Evolutionary conservation across 495 filamentous ascomycete species (phyloP), one percentile per base, ranked within the genome.

Genomic region (Aspergillus mulundensis): DNA sequence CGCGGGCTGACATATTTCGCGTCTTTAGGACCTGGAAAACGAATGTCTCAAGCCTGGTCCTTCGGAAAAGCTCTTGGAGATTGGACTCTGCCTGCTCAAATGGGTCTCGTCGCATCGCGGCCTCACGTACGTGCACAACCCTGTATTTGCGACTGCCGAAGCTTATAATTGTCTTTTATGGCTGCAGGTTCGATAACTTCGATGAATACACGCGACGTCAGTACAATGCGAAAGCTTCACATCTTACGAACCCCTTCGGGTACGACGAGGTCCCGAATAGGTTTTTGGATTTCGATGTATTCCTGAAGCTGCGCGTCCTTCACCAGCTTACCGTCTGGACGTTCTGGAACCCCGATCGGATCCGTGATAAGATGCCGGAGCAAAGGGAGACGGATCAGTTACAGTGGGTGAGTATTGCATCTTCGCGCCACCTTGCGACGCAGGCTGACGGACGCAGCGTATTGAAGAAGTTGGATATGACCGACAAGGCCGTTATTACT

Each of bases 391-490:
- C 69, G 12, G 91, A 96, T 23, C 91, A 95, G 68, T 81, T 84
- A 18, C 73, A 82, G 65, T 97, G 92, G 92, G 91, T 95, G 71
- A 61, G 87, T 70, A n/a, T 25, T 20, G 7, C 15, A 39, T 24
- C 18, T 21, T 6, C 32, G n/a, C 24, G n/a, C 24, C 36, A 1
- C 18, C 23, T 15, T 23, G 38, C 18, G 20, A 28, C 49, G 30
- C 25, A 8, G 14, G 38, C 38, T 59, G 46, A 58, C 50, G 11
- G 45, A 7, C 49, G 28, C n/a, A 96, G 93, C 87, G 94, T 62
- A 89, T 98, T 54, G 92, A 97, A 61, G 88, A 92, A 19, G 82
- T 90, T 56, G 94, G 94, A 10, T 96, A 87, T 79, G 94, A 98
- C 70, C 75, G 79, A 18, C 75, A 96, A 42, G 90, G 90, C 58